phyloP scores from a whole-genome alignment of 768 basidiomycete genomes.

The Xerocomus brunneocitrinus region DNA sequence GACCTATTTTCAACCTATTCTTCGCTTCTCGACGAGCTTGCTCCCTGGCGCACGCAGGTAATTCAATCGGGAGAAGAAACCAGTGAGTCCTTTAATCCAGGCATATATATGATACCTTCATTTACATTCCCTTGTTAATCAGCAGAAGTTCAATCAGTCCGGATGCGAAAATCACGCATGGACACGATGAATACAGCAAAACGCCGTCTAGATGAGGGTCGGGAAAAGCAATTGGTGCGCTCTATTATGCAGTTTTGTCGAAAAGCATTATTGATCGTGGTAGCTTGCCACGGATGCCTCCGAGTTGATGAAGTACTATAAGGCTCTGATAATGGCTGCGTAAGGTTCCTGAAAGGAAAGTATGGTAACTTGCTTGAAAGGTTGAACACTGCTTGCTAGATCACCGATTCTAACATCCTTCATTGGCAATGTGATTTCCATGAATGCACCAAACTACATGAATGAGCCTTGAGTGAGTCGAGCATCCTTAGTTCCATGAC shows the following conservation, averaged over 20 bases:
- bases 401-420: background rate
- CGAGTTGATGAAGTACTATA: slow-evolving; percentile 39
- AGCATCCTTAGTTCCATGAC: background rate
- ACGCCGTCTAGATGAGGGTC: slow-evolving; percentile 31
- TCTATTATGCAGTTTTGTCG: background rate
- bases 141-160: slow-evolving; percentile 33
- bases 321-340: slow-evolving; percentile 30
- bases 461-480: background rate
- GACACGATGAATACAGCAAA: slow-evolving; percentile 32
- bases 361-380: slow-evolving; percentile 2
- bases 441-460: slow-evolving; percentile 1
- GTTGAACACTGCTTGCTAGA: background rate
- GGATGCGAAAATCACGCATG: slow-evolving; percentile 32
- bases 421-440: background rate
- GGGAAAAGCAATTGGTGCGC: slow-evolving; percentile 37
- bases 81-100: slow-evolving; percentile 22
- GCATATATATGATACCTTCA: background rate
- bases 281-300: slow-evolving; percentile 38
- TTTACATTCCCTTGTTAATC: slow-evolving; percentile 2
- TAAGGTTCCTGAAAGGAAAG: slow-evolving; percentile 12
- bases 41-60: slow-evolving; percentile 26
- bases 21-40: slow-evolving; percentile 31
- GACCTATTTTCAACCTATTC: slow-evolving; percentile 20
- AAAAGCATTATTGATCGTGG: background rate
- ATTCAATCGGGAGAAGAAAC: slow-evolving; percentile 31